These are phyloP conservation scores for Styphnolobium japonicum DNA, from an alignment of 306 rosid species.

Conservation along the genomic window DNA sequence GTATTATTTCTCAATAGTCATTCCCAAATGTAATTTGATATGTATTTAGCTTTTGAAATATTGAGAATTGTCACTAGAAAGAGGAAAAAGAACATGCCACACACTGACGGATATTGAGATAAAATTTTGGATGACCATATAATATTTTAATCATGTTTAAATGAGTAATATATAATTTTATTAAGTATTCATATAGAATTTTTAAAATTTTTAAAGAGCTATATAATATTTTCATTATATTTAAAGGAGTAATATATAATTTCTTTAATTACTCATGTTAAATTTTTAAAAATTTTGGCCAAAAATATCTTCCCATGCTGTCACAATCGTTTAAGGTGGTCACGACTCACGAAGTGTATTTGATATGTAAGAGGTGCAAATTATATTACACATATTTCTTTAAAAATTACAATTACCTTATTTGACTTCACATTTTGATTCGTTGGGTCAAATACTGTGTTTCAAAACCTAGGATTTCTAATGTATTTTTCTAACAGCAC, in stretches of 20 bases:
- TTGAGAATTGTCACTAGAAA: background rate
- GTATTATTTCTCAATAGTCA: background rate
- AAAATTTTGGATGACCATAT: too few relatives aligned
- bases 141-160: too few relatives aligned
- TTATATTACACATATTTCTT: background rate
- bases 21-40: background rate
- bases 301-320: too few relatives aligned
- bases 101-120: too few relatives aligned
- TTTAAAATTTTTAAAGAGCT: too few relatives aligned
- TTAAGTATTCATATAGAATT: too few relatives aligned
- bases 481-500: background rate
- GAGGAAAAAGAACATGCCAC: background rate
- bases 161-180: too few relatives aligned
- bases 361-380: background rate
- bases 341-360: background rate
- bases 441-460: background rate
- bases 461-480: background rate
- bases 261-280: too few relatives aligned
- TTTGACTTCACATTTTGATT: background rate
- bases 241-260: too few relatives aligned
- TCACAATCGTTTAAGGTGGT: background rate
- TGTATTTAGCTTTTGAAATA: background rate
- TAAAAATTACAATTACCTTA: background rate
- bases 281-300: too few relatives aligned
- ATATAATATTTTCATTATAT: too few relatives aligned